phyloP scores from a whole-genome alignment of 331 rosid genomes.

The Pyracantha coccinea region DNA sequence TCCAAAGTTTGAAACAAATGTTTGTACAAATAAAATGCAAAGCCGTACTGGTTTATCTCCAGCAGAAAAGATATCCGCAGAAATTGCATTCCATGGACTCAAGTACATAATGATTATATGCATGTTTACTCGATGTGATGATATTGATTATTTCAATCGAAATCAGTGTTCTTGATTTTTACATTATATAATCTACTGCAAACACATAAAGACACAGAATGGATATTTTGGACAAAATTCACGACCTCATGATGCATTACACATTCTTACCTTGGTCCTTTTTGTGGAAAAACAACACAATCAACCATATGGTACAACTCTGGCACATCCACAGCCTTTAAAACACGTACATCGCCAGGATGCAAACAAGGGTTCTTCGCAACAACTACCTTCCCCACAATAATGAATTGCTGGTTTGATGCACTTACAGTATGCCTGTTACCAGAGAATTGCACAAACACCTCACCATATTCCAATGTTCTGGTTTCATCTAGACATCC shows the following conservation, averaged over 20 bases:
- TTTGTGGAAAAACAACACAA: conserved; percentile 51
- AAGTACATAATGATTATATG: not conserved
- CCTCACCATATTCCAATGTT: conserved; percentile 52
- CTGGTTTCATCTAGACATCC: conserved; percentile 55
- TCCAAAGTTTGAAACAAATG: not conserved
- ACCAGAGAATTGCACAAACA: conserved; percentile 32
- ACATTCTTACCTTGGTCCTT: conserved; percentile 32
- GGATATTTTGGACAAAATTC: no score
- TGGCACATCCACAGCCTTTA: conserved; percentile 51
- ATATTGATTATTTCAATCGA: not conserved
- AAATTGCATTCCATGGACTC: not conserved
- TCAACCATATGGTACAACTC: conserved; percentile 72
- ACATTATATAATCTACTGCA: not conserved
- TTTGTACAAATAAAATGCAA: no score
- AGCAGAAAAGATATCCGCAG: no score
- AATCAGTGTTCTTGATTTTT: not conserved
- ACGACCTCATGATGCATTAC: no score
- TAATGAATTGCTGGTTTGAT: not conserved
- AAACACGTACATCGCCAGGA: conserved; percentile 53
- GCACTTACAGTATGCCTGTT: conserved; percentile 2
- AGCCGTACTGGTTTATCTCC: no score
- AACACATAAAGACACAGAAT: no score
- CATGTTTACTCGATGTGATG: not conserved
- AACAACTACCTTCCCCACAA: conserved; percentile 26
- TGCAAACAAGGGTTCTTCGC: conserved; percentile 55